Evolutionary conservation across 306 rosid species (phyloP).

Genomic region (Spatholobus suberectus): DNA sequence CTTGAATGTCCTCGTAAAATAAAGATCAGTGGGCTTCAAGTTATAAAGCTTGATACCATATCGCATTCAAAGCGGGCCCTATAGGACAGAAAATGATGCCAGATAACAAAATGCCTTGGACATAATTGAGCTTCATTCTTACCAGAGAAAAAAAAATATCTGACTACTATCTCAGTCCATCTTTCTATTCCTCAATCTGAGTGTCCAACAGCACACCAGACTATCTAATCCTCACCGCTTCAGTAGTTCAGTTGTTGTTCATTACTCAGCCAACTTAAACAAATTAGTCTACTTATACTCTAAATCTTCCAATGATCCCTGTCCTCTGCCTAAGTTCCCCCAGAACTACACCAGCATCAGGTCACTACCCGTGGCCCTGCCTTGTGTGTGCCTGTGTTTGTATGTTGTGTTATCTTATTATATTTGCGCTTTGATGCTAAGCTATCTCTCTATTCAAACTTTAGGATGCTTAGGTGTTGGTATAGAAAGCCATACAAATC

Average conservation of each 20-base stretch:
- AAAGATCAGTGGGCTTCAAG: not conserved
- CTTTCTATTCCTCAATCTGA: not conserved
- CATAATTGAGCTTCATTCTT: not conserved
- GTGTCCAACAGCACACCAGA: not conserved
- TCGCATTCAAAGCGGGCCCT: not conserved
- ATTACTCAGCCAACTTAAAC: not conserved
- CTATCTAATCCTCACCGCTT: slow-evolving; percentile 17
- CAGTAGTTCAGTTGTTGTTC: not conserved
- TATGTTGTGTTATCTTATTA: not conserved
- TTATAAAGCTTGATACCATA: not conserved
- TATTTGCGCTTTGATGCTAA: not conserved
- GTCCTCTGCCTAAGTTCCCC: slow-evolving; percentile 48
- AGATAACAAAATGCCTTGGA: not conserved
- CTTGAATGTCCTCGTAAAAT: too few relatives aligned
- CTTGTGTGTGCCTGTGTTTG: not conserved
- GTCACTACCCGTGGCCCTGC: slow-evolving; percentile 27
- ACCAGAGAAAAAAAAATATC: slow-evolving; percentile 17
- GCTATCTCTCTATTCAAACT: not conserved
- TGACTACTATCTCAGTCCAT: slow-evolving; percentile 17
- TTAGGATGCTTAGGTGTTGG: slow-evolving; percentile 18
- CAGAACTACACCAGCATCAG: slow-evolving; percentile 47
- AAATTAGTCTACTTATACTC: not conserved
- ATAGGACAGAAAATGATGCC: not conserved
- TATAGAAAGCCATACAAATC: slow-evolving; percentile 17
- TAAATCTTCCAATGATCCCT: slow-evolving; percentile 53